Evolutionary conservation across 129 eudicot species (phyloP).

Genomic region (Ambrosia trifida): DNA sequence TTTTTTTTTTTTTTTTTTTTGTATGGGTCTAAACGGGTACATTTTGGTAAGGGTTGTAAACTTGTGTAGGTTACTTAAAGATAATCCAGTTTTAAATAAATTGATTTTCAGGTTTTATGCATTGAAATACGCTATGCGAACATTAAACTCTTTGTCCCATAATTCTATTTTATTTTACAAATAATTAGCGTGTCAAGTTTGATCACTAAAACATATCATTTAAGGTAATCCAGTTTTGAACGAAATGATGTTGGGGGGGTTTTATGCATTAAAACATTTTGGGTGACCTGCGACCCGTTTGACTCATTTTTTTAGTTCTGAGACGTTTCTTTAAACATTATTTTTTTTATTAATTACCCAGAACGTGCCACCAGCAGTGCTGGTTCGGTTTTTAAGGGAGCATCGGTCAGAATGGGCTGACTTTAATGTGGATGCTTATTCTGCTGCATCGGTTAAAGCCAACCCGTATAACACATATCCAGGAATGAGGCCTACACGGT

Average conservation of each 20-base stretch:
- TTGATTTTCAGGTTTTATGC: background rate
- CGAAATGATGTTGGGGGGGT: too few relatives aligned
- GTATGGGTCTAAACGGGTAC: background rate
- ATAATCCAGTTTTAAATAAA: background rate
- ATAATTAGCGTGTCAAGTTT: too few relatives aligned
- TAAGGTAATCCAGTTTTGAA: too few relatives aligned
- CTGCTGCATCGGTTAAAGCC: conserved; percentile 76
- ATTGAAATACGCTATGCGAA: too few relatives aligned
- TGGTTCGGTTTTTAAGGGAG: conserved; percentile 80
- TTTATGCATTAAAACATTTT: background rate
- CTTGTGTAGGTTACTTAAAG: background rate
- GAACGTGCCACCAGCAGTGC: conserved; percentile 82
- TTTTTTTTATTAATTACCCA: background rate
- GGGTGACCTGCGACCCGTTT: background rate
- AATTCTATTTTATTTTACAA: too few relatives aligned
- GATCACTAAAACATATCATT: too few relatives aligned
- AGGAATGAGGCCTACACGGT: conserved; percentile 63
- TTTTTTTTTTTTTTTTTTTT: too few relatives aligned
- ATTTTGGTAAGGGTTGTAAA: background rate
- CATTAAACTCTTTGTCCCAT: too few relatives aligned
- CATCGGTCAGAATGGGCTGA: conserved; percentile 89
- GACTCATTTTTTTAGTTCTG: background rate
- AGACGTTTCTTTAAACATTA: background rate
- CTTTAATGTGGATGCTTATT: conserved; percentile 70
- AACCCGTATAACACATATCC: conserved; percentile 68